Evolutionary conservation across 306 rosid genomes (phyloP).

Genomic region (Pyrus bretschneideri): DNA sequence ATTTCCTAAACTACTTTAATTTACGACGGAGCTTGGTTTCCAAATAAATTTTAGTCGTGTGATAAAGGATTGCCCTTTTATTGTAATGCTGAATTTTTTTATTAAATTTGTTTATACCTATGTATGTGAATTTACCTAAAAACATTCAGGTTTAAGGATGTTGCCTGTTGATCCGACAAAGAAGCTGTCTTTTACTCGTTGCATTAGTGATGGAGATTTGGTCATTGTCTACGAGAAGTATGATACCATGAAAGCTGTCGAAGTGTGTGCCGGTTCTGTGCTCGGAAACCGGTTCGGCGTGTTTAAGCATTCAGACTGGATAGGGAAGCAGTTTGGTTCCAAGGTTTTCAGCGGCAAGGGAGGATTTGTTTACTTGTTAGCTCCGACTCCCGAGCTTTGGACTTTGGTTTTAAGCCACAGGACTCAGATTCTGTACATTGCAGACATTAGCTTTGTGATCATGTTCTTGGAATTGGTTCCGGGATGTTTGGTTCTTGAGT

Average conservation of each 20-base stretch:
- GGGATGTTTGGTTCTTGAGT: slow-evolving; percentile 78
- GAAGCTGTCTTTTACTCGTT: slow-evolving; percentile 51
- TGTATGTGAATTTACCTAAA: not conserved
- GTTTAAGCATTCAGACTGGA: slow-evolving; percentile 82
- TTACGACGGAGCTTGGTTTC: too few species aligned
- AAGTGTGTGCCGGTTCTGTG: slow-evolving; percentile 51
- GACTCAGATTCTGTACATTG: slow-evolving; percentile 85
- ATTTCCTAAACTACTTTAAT: too few species aligned
- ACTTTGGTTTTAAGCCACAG: slow-evolving; percentile 81
- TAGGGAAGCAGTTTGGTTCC: slow-evolving; percentile 80
- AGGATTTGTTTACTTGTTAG: slow-evolving; percentile 74
- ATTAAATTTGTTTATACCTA: not conserved
- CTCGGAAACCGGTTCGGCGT: slow-evolving; percentile 77
- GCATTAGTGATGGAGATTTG: slow-evolving; percentile 55
- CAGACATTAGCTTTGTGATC: slow-evolving; percentile 78
- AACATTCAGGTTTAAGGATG: slow-evolving; percentile 35
- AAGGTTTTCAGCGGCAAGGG: slow-evolving; percentile 75
- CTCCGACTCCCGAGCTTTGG: slow-evolving; percentile 88
- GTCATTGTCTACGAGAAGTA: slow-evolving; percentile 75
- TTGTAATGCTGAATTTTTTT: not conserved
- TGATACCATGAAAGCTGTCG: slow-evolving; percentile 68
- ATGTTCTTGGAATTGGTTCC: slow-evolving; percentile 77
- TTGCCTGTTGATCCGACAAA: slow-evolving; percentile 39
- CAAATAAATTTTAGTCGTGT: not conserved
- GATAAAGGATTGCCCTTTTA: not conserved